Conservation (phyloP, 305 asterid genomes). For the Galium porrigens region DNA sequence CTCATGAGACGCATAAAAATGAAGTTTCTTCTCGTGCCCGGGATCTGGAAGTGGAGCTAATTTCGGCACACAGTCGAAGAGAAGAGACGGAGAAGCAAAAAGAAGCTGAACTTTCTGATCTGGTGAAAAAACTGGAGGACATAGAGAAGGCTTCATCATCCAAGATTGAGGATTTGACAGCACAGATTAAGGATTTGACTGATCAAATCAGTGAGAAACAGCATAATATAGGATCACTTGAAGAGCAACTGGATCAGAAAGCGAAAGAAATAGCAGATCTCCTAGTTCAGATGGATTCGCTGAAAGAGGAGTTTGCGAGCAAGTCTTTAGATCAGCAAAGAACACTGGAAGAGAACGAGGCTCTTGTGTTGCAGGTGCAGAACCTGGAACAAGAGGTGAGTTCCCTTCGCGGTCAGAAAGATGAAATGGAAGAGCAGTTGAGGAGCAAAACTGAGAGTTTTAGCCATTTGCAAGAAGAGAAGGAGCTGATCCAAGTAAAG, state of each 20-base stretch:
- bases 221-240: constrained; percentile 35
- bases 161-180: constrained; percentile 34
- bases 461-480: constrained; percentile 34
- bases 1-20: constrained; percentile 51
- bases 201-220: constrained; percentile 35
- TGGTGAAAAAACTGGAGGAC: constrained; percentile 40
- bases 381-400: constrained; percentile 28
- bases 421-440: constrained; percentile 39
- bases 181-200: constrained; percentile 34
- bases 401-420: constrained; percentile 27
- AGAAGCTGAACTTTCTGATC: constrained; percentile 40
- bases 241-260: constrained; percentile 29
- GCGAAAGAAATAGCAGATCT: constrained; percentile 35
- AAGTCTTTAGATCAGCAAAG: constrained; percentile 30
- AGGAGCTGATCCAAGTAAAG: constrained; percentile 25
- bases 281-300: constrained; percentile 30
- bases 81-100: constrained; percentile 48
- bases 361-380: constrained; percentile 22
- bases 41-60: constrained; percentile 56
- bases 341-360: constrained; percentile 39
- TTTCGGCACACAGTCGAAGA: constrained; percentile 36
- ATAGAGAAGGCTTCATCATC: constrained; percentile 38
- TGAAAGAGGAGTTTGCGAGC: constrained; percentile 39
- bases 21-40: constrained; percentile 38
- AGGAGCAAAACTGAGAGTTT: constrained; percentile 26